Conservation (phyloP, 768 basidiomycete species). For the Amanita pseudoporphyria region DNA sequence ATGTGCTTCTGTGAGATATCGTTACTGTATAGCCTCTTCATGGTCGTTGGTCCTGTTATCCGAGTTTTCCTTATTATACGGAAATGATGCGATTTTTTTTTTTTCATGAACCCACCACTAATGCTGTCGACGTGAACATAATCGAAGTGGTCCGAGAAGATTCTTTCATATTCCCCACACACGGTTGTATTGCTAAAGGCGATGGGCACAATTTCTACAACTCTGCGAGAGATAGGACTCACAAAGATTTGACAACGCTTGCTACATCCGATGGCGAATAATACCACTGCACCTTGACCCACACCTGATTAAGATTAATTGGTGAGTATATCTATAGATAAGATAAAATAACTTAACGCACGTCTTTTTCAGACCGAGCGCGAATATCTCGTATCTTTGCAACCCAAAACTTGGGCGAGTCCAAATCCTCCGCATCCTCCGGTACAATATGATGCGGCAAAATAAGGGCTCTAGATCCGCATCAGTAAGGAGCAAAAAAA, state of each 20-base stretch:
- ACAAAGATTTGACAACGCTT: conserved; percentile 38
- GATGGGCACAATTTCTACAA: background rate
- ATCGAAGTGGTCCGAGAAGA: conserved; percentile 40
- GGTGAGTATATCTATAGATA: background rate
- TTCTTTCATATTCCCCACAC: conserved; percentile 39
- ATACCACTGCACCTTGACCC: conserved; percentile 46
- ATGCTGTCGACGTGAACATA: conserved; percentile 25
- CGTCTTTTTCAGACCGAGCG: conserved; percentile 17
- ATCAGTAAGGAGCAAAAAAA: background rate
- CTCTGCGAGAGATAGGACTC: conserved; percentile 10
- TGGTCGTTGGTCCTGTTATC: background rate
- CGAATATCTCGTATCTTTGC: conserved; percentile 39
- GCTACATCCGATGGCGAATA: conserved; percentile 42
- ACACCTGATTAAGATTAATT: conserved; percentile 28
- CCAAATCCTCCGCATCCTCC: conserved; percentile 16
- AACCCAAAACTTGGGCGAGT: conserved; percentile 38
- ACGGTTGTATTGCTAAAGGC: conserved; percentile 25
- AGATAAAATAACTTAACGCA: conserved; percentile 17
- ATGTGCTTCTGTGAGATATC: conserved; percentile 31
- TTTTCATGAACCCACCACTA: conserved; percentile 27
- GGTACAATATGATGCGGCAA: conserved; percentile 25
- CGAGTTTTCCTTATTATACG: background rate
- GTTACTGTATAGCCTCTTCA: conserved; percentile 23
- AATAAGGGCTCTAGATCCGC: conserved; percentile 28
- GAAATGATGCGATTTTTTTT: background rate